Percentiles rank a stretch among this genome's conserved stretches.
Evolutionary conservation across 2,329 filamentous ascomycete genomes (phyloP).

Genomic region (Ceratocystiopsis minuta): DNA sequence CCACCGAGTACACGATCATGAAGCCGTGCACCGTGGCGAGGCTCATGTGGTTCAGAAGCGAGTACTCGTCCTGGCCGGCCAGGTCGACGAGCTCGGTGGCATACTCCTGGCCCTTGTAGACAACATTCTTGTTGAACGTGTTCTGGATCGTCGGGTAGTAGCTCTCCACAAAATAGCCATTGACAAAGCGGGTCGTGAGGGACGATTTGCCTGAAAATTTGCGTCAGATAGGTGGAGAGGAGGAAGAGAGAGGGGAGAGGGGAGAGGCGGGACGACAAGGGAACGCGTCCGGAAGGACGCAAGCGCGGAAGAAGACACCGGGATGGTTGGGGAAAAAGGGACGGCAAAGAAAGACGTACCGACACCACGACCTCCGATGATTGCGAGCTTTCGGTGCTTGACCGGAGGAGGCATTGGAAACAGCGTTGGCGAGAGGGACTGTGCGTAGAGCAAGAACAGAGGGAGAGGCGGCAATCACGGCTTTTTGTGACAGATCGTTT

Average conservation of each 20-base stretch:
- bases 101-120: slow-evolving; percentile 82
- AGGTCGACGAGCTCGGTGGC: slow-evolving; percentile 97
- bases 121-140: slow-evolving; percentile 91
- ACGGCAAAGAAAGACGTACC: slow-evolving; percentile 13
- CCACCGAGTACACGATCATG: slow-evolving; percentile 96
- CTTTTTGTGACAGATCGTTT: no score
- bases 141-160: slow-evolving; percentile 99
- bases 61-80: slow-evolving; percentile 97
- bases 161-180: slow-evolving; percentile 94
- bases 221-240: not conserved
- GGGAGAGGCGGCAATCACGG: no score
- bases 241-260: not conserved
- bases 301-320: no score
- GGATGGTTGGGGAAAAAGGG: not conserved
- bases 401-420: slow-evolving; percentile 29
- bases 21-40: slow-evolving; percentile 99
- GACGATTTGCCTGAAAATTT: slow-evolving; percentile 69
- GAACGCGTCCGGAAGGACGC: no score
- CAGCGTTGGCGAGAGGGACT: no score
- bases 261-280: no score
- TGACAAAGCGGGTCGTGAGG: slow-evolving; percentile 89
- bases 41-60: slow-evolving; percentile 93
- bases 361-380: slow-evolving; percentile 86
- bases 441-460: no score
- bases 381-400: slow-evolving; percentile 89